Percentiles rank a stretch among this genome's conserved stretches.
Evolutionary conservation across 2,329 filamentous ascomycete species (phyloP).

Genomic region (Talaromyces sp.): DNA sequence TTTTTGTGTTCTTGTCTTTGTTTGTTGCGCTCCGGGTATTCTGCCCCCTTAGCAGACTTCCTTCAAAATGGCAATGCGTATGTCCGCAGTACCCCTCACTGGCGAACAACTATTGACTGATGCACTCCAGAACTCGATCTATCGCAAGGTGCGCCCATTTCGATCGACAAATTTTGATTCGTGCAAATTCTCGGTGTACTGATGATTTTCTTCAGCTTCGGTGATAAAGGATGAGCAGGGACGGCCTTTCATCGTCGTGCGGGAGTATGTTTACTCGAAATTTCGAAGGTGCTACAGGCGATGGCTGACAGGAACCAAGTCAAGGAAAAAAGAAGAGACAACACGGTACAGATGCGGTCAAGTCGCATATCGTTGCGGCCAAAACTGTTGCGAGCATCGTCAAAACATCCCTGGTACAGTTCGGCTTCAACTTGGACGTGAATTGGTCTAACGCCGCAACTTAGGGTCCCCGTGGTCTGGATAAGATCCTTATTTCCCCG

Average conservation of each 20-base stretch:
- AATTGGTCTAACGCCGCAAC: background rate
- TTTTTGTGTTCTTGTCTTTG: slow-evolving; percentile 5
- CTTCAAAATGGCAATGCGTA: slow-evolving; percentile 46
- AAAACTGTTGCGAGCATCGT: slow-evolving; percentile 95
- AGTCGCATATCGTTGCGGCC: slow-evolving; percentile 95
- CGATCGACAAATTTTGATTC: slow-evolving; percentile 9
- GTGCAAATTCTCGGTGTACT: slow-evolving; percentile 18
- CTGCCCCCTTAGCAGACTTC: slow-evolving; percentile 29
- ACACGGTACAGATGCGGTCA: slow-evolving; percentile 94
- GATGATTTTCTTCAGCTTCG: slow-evolving; percentile 45
- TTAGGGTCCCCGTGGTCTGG: slow-evolving; percentile 82
- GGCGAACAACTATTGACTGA: slow-evolving; percentile 23
- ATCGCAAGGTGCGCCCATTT: slow-evolving; percentile 36
- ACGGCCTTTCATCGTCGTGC: slow-evolving; percentile 93
- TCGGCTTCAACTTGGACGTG: slow-evolving; percentile 8
- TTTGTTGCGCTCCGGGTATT: slow-evolving; percentile 12
- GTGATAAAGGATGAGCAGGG: slow-evolving; percentile 97
- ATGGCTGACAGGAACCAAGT: slow-evolving; percentile 42
- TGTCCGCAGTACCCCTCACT: slow-evolving; percentile 35
- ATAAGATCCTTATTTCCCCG: slow-evolving; percentile 98
- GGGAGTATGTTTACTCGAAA: slow-evolving; percentile 65
- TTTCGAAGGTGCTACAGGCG: background rate
- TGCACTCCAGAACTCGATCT: slow-evolving; percentile 40
- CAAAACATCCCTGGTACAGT: slow-evolving; percentile 76
- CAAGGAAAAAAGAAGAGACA: slow-evolving; percentile 97